Evolutionary conservation across 768 basidiomycete genomes (phyloP), one percentile per base, ranked within the genome.

Genomic region (Phlebiopsis flavidoalba): DNA sequence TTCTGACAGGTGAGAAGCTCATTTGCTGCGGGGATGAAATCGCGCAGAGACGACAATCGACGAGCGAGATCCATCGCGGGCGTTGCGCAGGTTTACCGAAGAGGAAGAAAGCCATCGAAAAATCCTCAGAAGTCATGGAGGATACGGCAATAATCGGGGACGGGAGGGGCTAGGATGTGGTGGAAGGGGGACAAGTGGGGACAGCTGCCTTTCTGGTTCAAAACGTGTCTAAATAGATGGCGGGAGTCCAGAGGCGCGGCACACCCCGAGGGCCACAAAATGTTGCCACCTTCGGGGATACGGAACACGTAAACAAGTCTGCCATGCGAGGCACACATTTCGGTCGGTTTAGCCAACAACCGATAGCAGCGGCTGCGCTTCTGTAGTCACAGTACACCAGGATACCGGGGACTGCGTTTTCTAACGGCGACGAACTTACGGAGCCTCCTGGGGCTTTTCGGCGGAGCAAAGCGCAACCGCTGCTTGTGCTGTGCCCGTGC

Each of bases 191-290:
- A 51, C 22, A 33, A 47, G 45, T 17, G 52, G n/a, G 52, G 53
- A 50, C 12, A 22, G 12, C n/a, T 58, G 37, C 26, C 24, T 52
- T 53, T 35, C 45, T 35, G 57, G 57, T 19, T 31, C 61, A 53
- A n/a, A 63, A 63, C 62, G 62, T 63, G 62, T 60, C 62, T 63
- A 63, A 63, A 63, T 63, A 63, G 53, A 61, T 22, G 48, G 31
- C 54, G 60, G 60, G 60, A 61, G 56, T 22, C 48, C 50, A 61
- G 40, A 51, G 60, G 55, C 36, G n/a, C 60, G 60, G 60, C 54
- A 61, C 54, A 52, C 33, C 45, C 60, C 60, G 60, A 58, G 37
- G 40, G 56, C 47, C 40, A 35, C 43, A 56, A 45, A 55, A 45
- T 47, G 21, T 47, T 57, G 54, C 60, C 54, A 56, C 56, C 60